Evolutionary conservation across 805 yeast species (phyloP).

Genomic region (Saccharomycopsis javanensis): DNA sequence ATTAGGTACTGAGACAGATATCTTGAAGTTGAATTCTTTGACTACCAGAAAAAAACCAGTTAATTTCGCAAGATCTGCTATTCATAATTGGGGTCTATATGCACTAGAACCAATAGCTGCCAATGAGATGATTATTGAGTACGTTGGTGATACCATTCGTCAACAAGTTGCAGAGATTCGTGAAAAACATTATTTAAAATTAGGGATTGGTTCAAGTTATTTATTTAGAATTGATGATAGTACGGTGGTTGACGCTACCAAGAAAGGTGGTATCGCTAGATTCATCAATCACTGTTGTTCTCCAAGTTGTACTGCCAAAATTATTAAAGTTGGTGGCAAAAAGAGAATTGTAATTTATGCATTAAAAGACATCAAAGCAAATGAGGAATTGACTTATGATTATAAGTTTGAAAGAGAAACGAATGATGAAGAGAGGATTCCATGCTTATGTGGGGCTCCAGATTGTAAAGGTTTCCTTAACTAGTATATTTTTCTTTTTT

Average conservation of each 20-base stretch:
- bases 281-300: conserved; percentile 96
- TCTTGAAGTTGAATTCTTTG: conserved; percentile 73
- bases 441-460: conserved; percentile 92
- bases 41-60: conserved; percentile 89
- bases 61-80: conserved; percentile 93
- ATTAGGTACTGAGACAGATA: conserved; percentile 73
- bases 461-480: conserved; percentile 90
- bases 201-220: conserved; percentile 94
- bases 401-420: conserved; percentile 90
- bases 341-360: conserved; percentile 95
- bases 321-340: conserved; percentile 88
- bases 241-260: conserved; percentile 94
- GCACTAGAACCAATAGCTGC: conserved; percentile 95
- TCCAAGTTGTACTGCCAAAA: conserved; percentile 95
- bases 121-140: conserved; percentile 94
- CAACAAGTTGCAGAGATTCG: conserved; percentile 92
- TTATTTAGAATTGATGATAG: conserved; percentile 87
- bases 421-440: conserved; percentile 76
- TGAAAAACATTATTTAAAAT: conserved; percentile 72
- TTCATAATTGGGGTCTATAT: conserved; percentile 96
- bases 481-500: conserved; percentile 25
- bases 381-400: conserved; percentile 91
- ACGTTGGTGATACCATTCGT: conserved; percentile 89
- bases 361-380: conserved; percentile 72
- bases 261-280: conserved; percentile 93